Evolutionary conservation across 371 early-diverging fungal species (phyloP).

Genomic region (Mortierella sp.): DNA sequence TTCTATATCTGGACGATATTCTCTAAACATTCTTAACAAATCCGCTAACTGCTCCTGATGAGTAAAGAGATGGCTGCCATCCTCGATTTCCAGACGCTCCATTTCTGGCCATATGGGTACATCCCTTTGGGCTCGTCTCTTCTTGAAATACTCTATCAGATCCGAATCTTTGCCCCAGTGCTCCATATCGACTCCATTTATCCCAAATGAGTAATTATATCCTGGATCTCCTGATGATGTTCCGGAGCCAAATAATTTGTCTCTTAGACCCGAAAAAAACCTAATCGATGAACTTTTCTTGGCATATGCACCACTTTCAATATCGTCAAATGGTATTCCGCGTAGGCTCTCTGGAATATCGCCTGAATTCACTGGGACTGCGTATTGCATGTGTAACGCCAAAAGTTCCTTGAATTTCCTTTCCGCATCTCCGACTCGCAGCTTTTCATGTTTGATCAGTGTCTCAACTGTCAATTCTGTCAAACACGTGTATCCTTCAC

Average conservation of each 20-base stretch:
- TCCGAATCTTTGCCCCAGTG: background rate
- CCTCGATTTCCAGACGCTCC: background rate
- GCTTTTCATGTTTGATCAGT: background rate
- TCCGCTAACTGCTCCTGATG: no score
- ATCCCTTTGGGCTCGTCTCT: background rate
- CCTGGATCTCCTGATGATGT: background rate
- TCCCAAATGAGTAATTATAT: background rate
- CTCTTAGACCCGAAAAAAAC: background rate
- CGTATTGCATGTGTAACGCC: background rate
- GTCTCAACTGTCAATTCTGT: background rate
- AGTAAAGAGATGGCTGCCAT: no score
- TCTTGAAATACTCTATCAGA: background rate
- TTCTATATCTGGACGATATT: background rate
- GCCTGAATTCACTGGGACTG: background rate
- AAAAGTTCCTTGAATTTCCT: background rate
- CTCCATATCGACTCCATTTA: constrained; percentile 1
- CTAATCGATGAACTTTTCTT: background rate
- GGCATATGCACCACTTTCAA: background rate
- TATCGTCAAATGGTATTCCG: background rate
- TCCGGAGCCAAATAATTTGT: background rate
- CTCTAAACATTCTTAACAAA: no score
- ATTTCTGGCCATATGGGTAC: background rate
- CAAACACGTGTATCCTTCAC: background rate
- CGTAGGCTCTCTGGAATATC: background rate
- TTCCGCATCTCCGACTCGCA: background rate